phyloP scores from a whole-genome alignment of 768 basidiomycete species.

The Mycena pura region DNA sequence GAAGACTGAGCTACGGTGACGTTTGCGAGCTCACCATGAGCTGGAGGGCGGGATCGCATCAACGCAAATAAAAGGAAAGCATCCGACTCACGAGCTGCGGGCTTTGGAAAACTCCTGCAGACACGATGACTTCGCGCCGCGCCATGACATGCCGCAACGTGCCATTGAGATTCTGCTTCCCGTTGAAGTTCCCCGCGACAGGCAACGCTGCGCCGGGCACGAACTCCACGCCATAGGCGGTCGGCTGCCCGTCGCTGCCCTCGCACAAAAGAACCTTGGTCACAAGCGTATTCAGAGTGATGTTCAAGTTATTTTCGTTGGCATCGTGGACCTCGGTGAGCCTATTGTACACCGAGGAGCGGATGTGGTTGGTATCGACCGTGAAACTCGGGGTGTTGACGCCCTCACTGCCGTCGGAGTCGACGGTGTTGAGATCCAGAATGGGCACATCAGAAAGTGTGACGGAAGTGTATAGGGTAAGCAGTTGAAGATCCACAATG shows the following conservation, averaged over 20 bases:
- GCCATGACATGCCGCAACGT: constrained; percentile 21
- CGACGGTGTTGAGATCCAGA: constrained; percentile 25
- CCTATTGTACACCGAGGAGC: constrained; percentile 24
- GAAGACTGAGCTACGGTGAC: background rate
- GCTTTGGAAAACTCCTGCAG: constrained; percentile 31
- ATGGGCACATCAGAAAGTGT: constrained; percentile 4
- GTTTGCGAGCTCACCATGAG: constrained; percentile 20
- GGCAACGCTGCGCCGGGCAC: constrained; percentile 26
- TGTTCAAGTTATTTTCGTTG: constrained; percentile 9
- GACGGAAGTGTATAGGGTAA: background rate
- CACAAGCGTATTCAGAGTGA: constrained; percentile 18
- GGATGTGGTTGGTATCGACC: constrained; percentile 31
- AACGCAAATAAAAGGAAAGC: background rate
- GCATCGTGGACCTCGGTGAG: constrained; percentile 11
- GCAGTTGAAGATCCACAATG: constrained; percentile 29
- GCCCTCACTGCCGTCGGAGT: constrained; percentile 16
- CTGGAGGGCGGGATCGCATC: background rate
- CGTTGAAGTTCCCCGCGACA: constrained; percentile 26
- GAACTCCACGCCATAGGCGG: constrained; percentile 29
- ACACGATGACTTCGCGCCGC: constrained; percentile 29
- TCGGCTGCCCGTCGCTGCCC: constrained; percentile 14
- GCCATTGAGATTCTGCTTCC: constrained; percentile 23
- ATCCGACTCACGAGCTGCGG: constrained; percentile 29
- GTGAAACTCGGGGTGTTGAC: constrained; percentile 32
- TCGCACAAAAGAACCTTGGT: constrained; percentile 27